These are phyloP conservation scores for Trichoderma oligosporum DNA, from an alignment of 2,329 filamentous ascomycete species.

Conservation along the genomic window DNA sequence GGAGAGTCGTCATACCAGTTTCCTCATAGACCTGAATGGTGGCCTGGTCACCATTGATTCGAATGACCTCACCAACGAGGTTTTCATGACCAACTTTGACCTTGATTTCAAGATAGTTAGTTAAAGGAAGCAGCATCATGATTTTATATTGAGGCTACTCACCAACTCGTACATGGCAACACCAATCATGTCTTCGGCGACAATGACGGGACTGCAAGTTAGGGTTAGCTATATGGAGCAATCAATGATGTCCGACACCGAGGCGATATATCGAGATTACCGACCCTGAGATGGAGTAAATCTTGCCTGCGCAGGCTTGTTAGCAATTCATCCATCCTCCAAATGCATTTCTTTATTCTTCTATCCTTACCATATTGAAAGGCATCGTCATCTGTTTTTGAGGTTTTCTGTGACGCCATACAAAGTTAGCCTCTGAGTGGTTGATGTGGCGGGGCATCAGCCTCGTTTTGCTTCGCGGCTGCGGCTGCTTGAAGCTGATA, in stretches of 20 bases:
- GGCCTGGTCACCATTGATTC: constrained; percentile 91
- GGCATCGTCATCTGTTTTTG: constrained; percentile 38
- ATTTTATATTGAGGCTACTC: constrained; percentile 34
- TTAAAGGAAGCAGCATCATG: constrained; percentile 3
- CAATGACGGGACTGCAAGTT: constrained; percentile 73
- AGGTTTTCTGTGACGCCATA: constrained; percentile 30
- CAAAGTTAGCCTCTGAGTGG: constrained; percentile 24
- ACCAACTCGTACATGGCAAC: constrained; percentile 99
- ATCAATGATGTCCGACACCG: neutral
- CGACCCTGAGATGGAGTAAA: constrained; percentile 61
- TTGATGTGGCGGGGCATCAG: constrained; percentile 22
- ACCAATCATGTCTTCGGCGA: constrained; percentile 97
- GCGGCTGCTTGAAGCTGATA: constrained; percentile 19
- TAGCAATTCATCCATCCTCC: constrained; percentile 21
- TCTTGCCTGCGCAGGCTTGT: constrained; percentile 47
- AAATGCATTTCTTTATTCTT: neutral
- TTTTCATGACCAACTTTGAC: constrained; percentile 89
- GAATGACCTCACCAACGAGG: constrained; percentile 95
- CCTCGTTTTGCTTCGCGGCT: constrained; percentile 11
- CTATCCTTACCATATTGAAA: constrained; percentile 38
- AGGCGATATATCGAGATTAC: constrained; percentile 28
- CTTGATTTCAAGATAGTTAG: constrained; percentile 41
- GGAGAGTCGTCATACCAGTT: constrained; percentile 62
- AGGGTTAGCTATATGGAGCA: constrained; percentile 22
- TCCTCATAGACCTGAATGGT: constrained; percentile 99